Evolutionary conservation across 306 rosid species (phyloP), one percentile per base, ranked within the genome.

Genomic region (Rosa multiflora): DNA sequence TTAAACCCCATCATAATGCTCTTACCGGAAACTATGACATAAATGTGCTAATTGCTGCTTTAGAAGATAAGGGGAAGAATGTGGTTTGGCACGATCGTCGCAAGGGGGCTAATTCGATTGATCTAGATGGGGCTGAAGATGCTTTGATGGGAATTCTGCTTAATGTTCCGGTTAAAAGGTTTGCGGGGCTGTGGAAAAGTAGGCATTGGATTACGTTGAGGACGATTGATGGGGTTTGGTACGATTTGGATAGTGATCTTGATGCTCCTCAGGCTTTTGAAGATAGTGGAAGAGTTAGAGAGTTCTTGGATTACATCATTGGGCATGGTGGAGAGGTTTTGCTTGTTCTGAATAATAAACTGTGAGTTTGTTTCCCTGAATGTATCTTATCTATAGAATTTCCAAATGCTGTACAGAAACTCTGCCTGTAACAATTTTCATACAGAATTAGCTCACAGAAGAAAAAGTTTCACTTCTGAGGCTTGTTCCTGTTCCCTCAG

Each of bases 1-100:
- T 89, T 78, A 96, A 93, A 81, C 94, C 97, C 72, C 98, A 96
- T 85, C 91, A 96, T 72, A 93, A 90, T 76, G 62, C 85, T 32
- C 70, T 93, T 56, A 96, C 97, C 5, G 99, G 98, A 76, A 95
- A 96, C 79, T 96, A 93, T 80, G 99, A 93, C 67, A 83, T 93
- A 78, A 96, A 96, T 86, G 98, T 96, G 76, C 86, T 96, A 23
- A 89, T 91, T 81, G 86, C 88, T 8, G 96, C 97, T 43, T 69
- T 91, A 74, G 93, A 90, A 82, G 97, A 88, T 85, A 88, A 83
- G 70, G 91, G 96, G 5, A 93, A 91, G 91, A 85, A 72, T 73
- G 90, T 93, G 21, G 80, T 89, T 58, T 93, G 99, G 97, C 96
- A 93, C 49, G 99, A 96, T 78, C 83, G 87, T 20, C 81, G 88